Base-by-base conservation (phyloP, 805 yeast species). In the Saturnispora dispora region DNA sequence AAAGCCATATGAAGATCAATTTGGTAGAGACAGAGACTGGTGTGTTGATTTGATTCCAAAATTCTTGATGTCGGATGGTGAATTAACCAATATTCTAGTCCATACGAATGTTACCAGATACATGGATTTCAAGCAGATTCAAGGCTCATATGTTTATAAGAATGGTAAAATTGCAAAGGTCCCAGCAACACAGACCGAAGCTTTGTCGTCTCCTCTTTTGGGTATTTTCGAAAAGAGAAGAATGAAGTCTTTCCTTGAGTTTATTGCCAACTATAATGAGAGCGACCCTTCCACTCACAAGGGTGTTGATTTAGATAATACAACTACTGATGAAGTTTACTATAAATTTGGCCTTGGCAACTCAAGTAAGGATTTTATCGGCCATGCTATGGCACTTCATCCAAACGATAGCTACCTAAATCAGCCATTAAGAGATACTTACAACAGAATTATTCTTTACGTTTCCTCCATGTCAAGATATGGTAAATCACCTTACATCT, bases 321-420 rank as follows among this genome's bases (percentile, higher is more conserved):
- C 83, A 67, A 86, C 96, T 47, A 91, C 90, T 91, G 88, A 87
- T 57, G 96, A 88, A 60, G 83, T 93, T 36, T 93, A 85, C 69
- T 77, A 79, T 63, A 84, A 91, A 66, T 93, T 82, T 63, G 96
- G 98, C 6, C 78, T 93, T 50, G 96, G 93, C 61, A 78, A 79
- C 51, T 96, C 96, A 36, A 90, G 98, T 20, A 85, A 88, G 64
- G 98, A 93, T 68, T 93, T 93, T 63, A 87, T 93, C 57, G 99
- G 99, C 45, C 99, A 93, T 68, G 93, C 99, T 4, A 93, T 93
- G 99, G 99, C 97, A 15, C 77, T 93, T 54, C 90, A 96, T 84
- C 78, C 93, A 20, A 90, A 88, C 62, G 99, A 93, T 63, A 89
- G 85, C 50, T 93, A 93, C 67, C 72, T 93, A 63, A 77, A 74